Conservation (phyloP, 2,329 filamentous ascomycete species). For the Colletotrichum tamarilloi region DNA sequence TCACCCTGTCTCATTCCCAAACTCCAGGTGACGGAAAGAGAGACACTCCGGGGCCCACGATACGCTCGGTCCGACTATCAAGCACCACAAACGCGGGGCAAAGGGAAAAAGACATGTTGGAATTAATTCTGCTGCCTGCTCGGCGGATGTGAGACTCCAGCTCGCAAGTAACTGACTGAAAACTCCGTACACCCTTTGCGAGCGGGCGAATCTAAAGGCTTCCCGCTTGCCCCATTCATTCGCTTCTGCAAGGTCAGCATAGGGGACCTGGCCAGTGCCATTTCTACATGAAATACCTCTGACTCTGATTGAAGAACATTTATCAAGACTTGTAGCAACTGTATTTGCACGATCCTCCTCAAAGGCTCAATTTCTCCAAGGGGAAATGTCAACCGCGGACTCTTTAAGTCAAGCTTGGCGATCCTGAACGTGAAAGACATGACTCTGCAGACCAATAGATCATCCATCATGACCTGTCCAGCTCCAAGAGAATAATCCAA, state of each 20-base stretch:
- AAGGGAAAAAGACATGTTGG: too few relatives aligned
- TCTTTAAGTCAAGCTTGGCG: too few relatives aligned
- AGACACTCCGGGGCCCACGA: neutral
- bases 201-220: slow-evolving; percentile 8
- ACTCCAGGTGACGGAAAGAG: neutral
- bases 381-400: too few relatives aligned
- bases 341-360: too few relatives aligned
- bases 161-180: neutral
- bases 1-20: neutral
- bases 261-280: neutral
- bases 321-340: too few relatives aligned
- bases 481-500: neutral
- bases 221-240: neutral
- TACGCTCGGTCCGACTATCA: neutral
- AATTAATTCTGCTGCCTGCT: slow-evolving; percentile 29
- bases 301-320: neutral
- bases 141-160: neutral
- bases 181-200: neutral
- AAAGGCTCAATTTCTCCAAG: too few relatives aligned
- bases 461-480: neutral
- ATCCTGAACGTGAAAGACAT: too few relatives aligned
- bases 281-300: neutral
- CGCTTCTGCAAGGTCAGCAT: neutral
- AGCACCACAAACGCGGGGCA: neutral
- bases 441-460: neutral